Evolutionary conservation across 176 grass and related monocot genomes (phyloP).

Genomic region (Zea mays): DNA sequence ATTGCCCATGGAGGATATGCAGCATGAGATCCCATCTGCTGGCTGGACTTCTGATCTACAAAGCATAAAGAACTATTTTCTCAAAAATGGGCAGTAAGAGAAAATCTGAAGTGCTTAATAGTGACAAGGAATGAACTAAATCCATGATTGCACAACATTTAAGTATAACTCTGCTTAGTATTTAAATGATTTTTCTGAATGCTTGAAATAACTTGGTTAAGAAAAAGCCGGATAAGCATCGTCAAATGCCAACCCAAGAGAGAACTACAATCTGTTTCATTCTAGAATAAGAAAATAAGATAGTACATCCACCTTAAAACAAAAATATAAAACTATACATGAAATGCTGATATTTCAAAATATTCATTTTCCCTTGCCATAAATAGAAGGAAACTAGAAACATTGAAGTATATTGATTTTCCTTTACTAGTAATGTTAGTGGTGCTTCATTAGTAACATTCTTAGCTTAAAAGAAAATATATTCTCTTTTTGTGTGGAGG

Average conservation of each 20-base stretch:
- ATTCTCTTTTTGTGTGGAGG: neutral
- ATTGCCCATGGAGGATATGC: conserved; percentile 85
- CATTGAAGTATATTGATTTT: neutral
- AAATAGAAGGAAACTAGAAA: neutral
- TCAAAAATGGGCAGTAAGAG: conserved; percentile 21
- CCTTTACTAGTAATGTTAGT: conserved; percentile 1
- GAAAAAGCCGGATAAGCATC: conserved; percentile 22
- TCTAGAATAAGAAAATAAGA: conserved; percentile 10
- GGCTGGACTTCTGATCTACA: conserved; percentile 59
- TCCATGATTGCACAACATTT: conserved; percentile 7
- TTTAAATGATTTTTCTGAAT: conserved; percentile 12
- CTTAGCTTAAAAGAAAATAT: neutral
- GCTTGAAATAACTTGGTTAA: neutral
- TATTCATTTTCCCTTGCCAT: neutral
- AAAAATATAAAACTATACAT: neutral
- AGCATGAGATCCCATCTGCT: conserved; percentile 64
- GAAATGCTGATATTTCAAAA: conserved; percentile 15
- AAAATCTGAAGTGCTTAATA: neutral
- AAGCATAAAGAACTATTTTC: conserved; percentile 9
- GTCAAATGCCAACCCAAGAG: neutral
- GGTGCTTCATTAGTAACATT: neutral
- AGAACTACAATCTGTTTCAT: neutral
- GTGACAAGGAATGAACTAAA: neutral
- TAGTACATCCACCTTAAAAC: neutral
- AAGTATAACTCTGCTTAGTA: neutral